Evolutionary conservation across 2,329 filamentous ascomycete species (phyloP).

Genomic region (Ophiostoma ips): DNA sequence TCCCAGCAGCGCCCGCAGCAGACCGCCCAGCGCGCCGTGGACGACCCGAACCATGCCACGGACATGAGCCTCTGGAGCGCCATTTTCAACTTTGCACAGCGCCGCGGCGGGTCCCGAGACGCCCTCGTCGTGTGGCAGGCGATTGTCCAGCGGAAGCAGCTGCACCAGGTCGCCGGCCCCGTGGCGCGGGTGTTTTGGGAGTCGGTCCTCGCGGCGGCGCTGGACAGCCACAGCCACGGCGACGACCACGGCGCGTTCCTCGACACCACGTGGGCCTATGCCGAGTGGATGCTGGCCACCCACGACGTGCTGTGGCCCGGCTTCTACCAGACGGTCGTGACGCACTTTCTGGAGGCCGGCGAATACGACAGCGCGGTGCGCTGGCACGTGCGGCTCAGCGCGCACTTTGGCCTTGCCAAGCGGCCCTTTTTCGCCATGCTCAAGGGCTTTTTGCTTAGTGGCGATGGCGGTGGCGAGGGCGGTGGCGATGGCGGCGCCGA

Average conservation of each 20-base stretch:
- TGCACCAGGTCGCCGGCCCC: constrained; percentile 16
- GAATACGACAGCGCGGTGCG: constrained; percentile 26
- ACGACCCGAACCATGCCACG: constrained; percentile 16
- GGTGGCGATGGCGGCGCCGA: constrained; percentile 18
- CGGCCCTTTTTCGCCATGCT: constrained; percentile 29
- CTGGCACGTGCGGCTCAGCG: constrained; percentile 34
- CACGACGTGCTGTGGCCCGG: constrained; percentile 33
- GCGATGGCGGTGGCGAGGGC: constrained; percentile 20
- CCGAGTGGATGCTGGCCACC: constrained; percentile 27
- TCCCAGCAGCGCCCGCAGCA: neutral
- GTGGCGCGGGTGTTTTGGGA: constrained; percentile 19
- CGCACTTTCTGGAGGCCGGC: constrained; percentile 26
- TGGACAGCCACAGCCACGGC: constrained; percentile 8
- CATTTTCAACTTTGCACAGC: constrained; percentile 19
- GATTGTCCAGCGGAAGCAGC: constrained; percentile 14
- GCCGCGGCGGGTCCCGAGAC: constrained; percentile 15
- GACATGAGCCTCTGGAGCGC: constrained; percentile 21
- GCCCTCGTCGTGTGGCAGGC: constrained; percentile 18
- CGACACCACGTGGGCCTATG: constrained; percentile 24
- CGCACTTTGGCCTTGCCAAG: constrained; percentile 28
- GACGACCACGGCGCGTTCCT: constrained; percentile 21
- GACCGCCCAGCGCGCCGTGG: constrained; percentile 13
- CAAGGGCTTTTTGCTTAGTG: constrained; percentile 24
- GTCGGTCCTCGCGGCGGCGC: constrained; percentile 20
- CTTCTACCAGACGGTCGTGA: constrained; percentile 34